phyloP scores from a whole-genome alignment of 768 basidiomycete species.

The Lactifluus pinguis region DNA sequence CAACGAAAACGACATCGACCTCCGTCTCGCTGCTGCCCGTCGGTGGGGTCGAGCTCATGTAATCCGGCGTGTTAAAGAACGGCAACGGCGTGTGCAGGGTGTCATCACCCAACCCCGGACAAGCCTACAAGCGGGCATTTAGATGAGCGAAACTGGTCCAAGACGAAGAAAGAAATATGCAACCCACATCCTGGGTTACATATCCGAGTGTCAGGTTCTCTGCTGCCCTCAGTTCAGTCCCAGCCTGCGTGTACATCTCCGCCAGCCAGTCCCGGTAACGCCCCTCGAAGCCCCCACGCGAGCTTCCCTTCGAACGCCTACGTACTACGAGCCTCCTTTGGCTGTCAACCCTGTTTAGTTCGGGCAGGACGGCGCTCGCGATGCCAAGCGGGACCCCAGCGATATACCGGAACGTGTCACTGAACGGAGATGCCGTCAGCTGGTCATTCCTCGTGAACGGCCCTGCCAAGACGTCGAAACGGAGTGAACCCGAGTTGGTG shows the following conservation, averaged over 20 bases:
- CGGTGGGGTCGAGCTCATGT: slow-evolving; percentile 49
- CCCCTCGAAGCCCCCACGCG: slow-evolving; percentile 40
- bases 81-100: slow-evolving; percentile 52
- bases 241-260: slow-evolving; percentile 40
- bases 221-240: slow-evolving; percentile 34
- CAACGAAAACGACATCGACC: slow-evolving; percentile 69
- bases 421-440: slow-evolving; percentile 64
- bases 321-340: slow-evolving; percentile 23
- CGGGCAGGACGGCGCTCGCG: slow-evolving; percentile 45
- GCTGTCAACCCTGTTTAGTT: slow-evolving; percentile 41
- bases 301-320: slow-evolving; percentile 32
- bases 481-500: slow-evolving; percentile 51
- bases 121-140: slow-evolving; percentile 34
- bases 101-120: slow-evolving; percentile 73
- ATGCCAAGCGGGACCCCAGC: slow-evolving; percentile 40
- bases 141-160: not conserved
- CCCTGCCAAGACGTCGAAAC: slow-evolving; percentile 60
- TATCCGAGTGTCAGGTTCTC: slow-evolving; percentile 59
- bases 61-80: slow-evolving; percentile 45
- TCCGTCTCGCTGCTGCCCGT: slow-evolving; percentile 37
- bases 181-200: slow-evolving; percentile 58
- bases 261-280: slow-evolving; percentile 49
- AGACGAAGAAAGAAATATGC: not conserved
- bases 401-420: slow-evolving; percentile 55
- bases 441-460: slow-evolving; percentile 76